A percentile compares a stretch with the other conserved stretches of the same genome.
Evolutionary conservation across 345 rosid species (phyloP).

Genomic region (Carallia pectinifolia): DNA sequence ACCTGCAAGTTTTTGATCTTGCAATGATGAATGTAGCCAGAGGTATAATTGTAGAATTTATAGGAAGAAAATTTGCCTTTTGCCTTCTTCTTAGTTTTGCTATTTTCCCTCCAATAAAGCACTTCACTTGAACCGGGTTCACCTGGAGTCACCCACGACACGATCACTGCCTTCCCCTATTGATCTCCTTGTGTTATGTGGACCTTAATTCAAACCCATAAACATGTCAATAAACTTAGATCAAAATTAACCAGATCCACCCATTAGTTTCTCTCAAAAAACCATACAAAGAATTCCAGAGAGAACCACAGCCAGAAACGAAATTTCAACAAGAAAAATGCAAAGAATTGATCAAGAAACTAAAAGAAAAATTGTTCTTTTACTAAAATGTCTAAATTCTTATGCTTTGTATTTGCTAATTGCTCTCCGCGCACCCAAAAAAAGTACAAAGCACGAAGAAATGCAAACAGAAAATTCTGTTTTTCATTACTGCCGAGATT

Average conservation of each 20-base stretch:
- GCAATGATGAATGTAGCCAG: slow-evolving; percentile 90
- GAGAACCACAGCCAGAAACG: too few species aligned
- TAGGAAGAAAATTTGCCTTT: slow-evolving; percentile 52
- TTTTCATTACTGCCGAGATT: not conserved
- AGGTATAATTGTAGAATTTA: slow-evolving; percentile 57
- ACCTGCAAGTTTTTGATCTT: slow-evolving; percentile 66
- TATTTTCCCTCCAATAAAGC: slow-evolving; percentile 61
- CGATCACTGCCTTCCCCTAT: slow-evolving; percentile 71
- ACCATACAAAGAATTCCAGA: not conserved
- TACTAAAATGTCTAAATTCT: too few species aligned
- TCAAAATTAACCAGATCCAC: not conserved
- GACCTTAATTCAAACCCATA: slow-evolving; percentile 37
- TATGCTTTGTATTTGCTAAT: not conserved
- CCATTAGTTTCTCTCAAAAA: not conserved
- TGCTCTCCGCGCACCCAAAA: not conserved
- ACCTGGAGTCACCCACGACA: slow-evolving; percentile 85
- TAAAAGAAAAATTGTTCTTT: not conserved
- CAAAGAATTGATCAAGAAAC: not conserved
- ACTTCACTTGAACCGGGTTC: slow-evolving; percentile 63
- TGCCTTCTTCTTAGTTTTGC: slow-evolving; percentile 40
- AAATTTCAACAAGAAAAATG: not conserved
- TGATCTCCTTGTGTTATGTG: slow-evolving; percentile 95
- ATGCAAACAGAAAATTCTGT: not conserved
- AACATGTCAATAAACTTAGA: slow-evolving; percentile 6
- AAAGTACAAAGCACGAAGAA: not conserved